A percentile compares a stretch with the other conserved stretches of the same genome.
phyloP scores from a whole-genome alignment of 1,284 basidiomycete genomes.

The Trichosporon sp. region DNA sequence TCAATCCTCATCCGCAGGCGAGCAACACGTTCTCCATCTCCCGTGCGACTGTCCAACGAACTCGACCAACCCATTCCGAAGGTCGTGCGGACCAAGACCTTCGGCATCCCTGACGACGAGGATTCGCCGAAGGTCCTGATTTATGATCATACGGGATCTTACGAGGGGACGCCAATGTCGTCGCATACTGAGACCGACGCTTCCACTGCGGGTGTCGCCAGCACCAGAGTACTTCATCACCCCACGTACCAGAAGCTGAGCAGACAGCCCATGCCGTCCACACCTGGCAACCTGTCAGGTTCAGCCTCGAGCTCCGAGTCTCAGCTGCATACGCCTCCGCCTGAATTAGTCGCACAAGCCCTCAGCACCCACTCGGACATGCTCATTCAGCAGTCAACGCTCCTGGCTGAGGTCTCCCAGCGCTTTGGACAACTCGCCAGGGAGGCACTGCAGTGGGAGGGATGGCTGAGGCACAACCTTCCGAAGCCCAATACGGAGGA shows the following conservation, averaged over 20 bases:
- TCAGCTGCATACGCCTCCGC: neutral
- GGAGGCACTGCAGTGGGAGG: neutral
- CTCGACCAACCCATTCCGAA: neutral
- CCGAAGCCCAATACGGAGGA: neutral
- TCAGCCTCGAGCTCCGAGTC: neutral
- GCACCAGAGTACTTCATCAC: neutral
- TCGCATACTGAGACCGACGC: neutral
- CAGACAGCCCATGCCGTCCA: neutral
- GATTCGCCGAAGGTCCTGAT: neutral
- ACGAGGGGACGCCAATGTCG: neutral
- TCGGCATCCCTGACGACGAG: conserved; percentile 12
- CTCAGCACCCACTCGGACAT: neutral
- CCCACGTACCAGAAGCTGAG: neutral
- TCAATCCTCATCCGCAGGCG: neutral
- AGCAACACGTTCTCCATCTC: neutral
- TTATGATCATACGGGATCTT: neutral
- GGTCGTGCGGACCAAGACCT: neutral
- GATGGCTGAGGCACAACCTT: neutral
- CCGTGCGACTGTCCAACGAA: neutral
- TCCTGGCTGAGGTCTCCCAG: neutral
- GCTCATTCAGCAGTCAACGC: neutral
- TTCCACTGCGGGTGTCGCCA: neutral
- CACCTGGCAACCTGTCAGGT: neutral
- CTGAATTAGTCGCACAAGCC: neutral
- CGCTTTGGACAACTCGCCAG: neutral